phyloP scores from a whole-genome alignment of 192 early-diverging fungal genomes.

The Lunasporangiospora selenospora region DNA sequence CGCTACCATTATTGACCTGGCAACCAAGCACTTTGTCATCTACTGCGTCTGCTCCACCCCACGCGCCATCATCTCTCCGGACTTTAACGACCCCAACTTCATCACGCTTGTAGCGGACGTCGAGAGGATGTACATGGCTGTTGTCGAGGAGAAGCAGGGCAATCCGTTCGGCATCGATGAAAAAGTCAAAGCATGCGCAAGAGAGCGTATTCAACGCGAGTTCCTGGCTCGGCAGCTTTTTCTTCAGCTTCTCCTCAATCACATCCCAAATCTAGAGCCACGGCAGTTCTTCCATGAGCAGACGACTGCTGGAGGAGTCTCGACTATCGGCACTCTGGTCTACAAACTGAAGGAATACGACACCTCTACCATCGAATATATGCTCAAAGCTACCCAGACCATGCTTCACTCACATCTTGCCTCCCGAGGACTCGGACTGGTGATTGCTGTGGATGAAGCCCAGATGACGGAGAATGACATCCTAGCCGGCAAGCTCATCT shows the following conservation, averaged over 20 bases:
- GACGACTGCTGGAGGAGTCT: neutral
- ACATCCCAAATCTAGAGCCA: neutral
- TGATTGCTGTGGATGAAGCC: constrained; percentile 23
- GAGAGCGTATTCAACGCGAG: constrained; percentile 16
- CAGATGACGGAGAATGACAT: neutral
- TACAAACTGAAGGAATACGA: constrained; percentile 3
- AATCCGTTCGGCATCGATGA: neutral
- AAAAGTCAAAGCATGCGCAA: neutral
- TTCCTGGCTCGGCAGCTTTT: constrained; percentile 17
- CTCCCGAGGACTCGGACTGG: neutral
- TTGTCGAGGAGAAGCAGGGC: neutral
- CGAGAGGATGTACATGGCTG: neutral
- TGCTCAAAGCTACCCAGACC: neutral
- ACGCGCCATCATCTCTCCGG: neutral
- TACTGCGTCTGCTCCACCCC: constrained; percentile 10
- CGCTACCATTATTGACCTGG: constrained; percentile 19
- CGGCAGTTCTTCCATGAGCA: constrained; percentile 22
- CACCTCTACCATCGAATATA: neutral
- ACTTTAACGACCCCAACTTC: constrained; percentile 12
- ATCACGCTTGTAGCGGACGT: constrained; percentile 3
- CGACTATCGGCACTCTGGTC: constrained; percentile 13
- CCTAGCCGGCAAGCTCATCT: neutral
- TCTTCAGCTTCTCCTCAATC: constrained; percentile 7
- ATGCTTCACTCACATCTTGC: neutral
- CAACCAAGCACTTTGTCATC: constrained; percentile 34